Conservation (phyloP, 176 grass and related monocot genomes). For the Triticum aestivum region IWGSC_CS_RefSeq_v2.1 NC_057812.1:653274262-653274761, state of each 20-base stretch:
- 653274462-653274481: background rate
- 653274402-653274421: constrained; percentile 53
- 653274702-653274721: background rate
- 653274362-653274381: constrained; percentile 62
- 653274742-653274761: too few species aligned
- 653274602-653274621: background rate
- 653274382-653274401: constrained; percentile 84
- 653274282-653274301: too few species aligned
- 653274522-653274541: constrained; percentile 15
- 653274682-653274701: background rate
- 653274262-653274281: constrained; percentile 29
- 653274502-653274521: constrained; percentile 38
- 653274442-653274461: constrained; percentile 8
- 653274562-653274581: background rate
- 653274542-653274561: background rate
- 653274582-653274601: background rate
- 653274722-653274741: background rate
- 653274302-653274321: too few species aligned
- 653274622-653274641: background rate
- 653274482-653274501: background rate
- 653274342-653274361: too few species aligned
- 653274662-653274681: background rate
- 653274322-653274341: background rate
- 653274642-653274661: background rate
- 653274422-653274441: constrained; percentile 55